Base-by-base conservation (phyloP, 179 eudicot species). In the Beta lomatogona region DNA sequence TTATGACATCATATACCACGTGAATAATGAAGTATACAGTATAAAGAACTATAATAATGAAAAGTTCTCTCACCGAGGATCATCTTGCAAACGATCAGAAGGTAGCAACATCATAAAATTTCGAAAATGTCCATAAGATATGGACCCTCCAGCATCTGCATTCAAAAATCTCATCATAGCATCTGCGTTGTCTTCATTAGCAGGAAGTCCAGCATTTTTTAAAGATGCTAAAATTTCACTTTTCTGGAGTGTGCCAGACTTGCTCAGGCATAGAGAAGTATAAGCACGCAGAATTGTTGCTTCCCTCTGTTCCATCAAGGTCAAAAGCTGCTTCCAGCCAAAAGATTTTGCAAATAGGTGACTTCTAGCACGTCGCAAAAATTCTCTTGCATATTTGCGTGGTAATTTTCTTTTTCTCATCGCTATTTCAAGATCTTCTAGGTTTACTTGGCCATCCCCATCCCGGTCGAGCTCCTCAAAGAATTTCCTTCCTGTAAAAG, bases 81-180 rank as follows among this genome's bases (percentile, higher is more conserved):
- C 98, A 85, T 94, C 98, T 88, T 87, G 92, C 84, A 95, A 92
- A 57, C 93, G 90, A 76, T 95, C 93, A 60, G 95, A 94, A 57
- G 99, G 99, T 53, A 95, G 95, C 77, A 95, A 82, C 82, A 95
- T 82, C 98, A 94, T 92, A 68, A 94, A 94, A 79, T 91, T 94
- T 75, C 98, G 90, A 80, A 95, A 95, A 89, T 95, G 99, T 52
- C 98, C 98, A 89, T 95, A 95, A n/a, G 99, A 95, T 76, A 96
- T 92, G 71, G 95, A 92, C 81, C 92, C 97, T 83, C 89, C 98
- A 6, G 92, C 78, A 67, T 94, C 99, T 13, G 94, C 93, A 83
- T 86, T 96, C 79, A 96, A 84, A 93, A 92, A 92, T 73, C 98
- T 91, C 96, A 91, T 92, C 98, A 95, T 94, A 66, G 98, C 97